phyloP scores from a whole-genome alignment of 225 moss, liverwort and hornwort genomes.

The Straminergon stramineum region DNA sequence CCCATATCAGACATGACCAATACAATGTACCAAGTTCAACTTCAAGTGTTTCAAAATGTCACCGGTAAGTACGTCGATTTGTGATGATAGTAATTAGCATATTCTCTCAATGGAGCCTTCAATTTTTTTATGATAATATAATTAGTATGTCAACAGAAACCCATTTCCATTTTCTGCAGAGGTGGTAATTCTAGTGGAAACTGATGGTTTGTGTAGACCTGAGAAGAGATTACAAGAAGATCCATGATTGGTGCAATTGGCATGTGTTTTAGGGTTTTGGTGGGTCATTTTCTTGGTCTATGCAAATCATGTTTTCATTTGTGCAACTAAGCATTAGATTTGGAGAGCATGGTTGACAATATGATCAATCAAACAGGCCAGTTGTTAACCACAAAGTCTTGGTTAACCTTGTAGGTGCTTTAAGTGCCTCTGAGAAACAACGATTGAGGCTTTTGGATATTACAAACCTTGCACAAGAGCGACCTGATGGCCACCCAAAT shows the following conservation, averaged over 20 bases:
- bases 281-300: neutral
- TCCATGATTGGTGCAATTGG: neutral
- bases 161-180: neutral
- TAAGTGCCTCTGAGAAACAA: neutral
- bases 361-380: neutral
- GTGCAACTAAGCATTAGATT: too few species aligned
- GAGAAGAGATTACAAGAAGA: neutral
- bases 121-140: neutral
- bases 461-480: slow-evolving; percentile 42
- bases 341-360: neutral
- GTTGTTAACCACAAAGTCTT: neutral
- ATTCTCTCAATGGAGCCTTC: neutral
- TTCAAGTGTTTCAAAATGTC: slow-evolving; percentile 35
- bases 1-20: neutral
- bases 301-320: neutral
- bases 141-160: accelerated
- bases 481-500: slow-evolving; percentile 72
- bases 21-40: slow-evolving; percentile 35
- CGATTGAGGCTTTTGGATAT: slow-evolving; percentile 52
- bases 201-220: neutral
- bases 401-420: neutral
- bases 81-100: neutral
- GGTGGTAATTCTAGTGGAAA: neutral
- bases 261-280: neutral
- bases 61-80: neutral